Conservation (phyloP, 768 basidiomycete genomes). For the Rhodotorula kratochvilovae region DNA sequence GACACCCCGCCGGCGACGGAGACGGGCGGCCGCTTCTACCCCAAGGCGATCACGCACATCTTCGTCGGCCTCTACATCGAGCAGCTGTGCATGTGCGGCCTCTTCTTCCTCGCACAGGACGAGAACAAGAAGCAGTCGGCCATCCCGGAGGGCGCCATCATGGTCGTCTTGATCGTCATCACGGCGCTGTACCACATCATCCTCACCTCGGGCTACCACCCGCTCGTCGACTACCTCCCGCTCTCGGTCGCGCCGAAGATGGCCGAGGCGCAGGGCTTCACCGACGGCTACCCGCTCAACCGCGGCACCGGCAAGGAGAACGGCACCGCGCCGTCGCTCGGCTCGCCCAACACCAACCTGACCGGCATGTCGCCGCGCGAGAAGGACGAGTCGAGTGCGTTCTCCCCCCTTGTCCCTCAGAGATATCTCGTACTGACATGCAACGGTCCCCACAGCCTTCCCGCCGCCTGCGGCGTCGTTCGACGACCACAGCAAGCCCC, state of each 20-base stretch:
- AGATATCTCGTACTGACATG: neutral
- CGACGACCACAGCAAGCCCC: conserved; percentile 33
- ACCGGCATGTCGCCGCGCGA: conserved; percentile 5
- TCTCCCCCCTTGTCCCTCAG: neutral
- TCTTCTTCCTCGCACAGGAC: conserved; percentile 83
- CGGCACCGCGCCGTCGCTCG: neutral
- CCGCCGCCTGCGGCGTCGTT: conserved; percentile 16
- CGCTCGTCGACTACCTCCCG: conserved; percentile 70
- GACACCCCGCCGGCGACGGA: conserved; percentile 40
- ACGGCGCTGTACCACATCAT: conserved; percentile 77
- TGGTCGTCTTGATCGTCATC: conserved; percentile 75
- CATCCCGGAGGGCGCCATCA: conserved; percentile 67
- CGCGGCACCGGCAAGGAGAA: neutral
- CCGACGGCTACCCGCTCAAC: neutral
- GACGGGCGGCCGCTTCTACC: conserved; percentile 84
- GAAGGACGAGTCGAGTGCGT: conserved; percentile 34
- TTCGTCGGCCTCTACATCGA: conserved; percentile 92
- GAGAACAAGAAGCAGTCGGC: conserved; percentile 56
- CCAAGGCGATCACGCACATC: conserved; percentile 83
- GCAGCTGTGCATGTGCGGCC: conserved; percentile 72
- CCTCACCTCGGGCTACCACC: conserved; percentile 72
- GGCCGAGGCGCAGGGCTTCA: conserved; percentile 44
- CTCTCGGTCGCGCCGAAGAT: conserved; percentile 70
- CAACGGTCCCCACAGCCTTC: conserved; percentile 1
- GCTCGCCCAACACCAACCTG: neutral